phyloP scores from a whole-genome alignment of 73 alveolate genomes.

The Paramecium octaurelia region DNA sequence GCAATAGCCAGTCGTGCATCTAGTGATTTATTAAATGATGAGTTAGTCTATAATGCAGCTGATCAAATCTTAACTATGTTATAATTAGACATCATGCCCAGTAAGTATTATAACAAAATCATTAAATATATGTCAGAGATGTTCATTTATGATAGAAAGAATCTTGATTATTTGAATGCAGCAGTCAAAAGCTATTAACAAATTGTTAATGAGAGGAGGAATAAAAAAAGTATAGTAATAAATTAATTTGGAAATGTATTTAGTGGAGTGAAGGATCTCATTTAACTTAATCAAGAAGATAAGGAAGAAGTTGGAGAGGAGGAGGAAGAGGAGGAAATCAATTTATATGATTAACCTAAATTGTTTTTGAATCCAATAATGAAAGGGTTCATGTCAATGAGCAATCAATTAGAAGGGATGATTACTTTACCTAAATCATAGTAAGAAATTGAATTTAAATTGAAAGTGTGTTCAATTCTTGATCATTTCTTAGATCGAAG shows the following conservation, averaged over 20 bases:
- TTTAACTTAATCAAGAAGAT: neutral
- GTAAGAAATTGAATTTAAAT: slow-evolving; percentile 19
- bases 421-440: neutral
- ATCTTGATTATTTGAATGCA: slow-evolving; percentile 4
- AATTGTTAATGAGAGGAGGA: neutral
- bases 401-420: neutral
- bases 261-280: neutral
- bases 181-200: neutral
- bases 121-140: neutral
- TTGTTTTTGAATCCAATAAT: slow-evolving; percentile 36
- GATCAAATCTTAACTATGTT: neutral
- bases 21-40: slow-evolving; percentile 19
- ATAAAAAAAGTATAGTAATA: neutral
- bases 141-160: slow-evolving; percentile 31
- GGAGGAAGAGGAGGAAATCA: neutral
- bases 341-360: slow-evolving; percentile 31
- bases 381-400: slow-evolving; percentile 25
- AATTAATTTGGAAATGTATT: neutral
- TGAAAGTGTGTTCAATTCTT: slow-evolving; percentile 21
- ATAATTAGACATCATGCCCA: neutral
- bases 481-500: slow-evolving; percentile 34
- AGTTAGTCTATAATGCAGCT: neutral
- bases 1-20: neutral
- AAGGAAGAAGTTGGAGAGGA: neutral
- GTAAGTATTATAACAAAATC: neutral